A percentile compares a stretch with the other conserved stretches of the same genome.
Evolutionary conservation across 257 asterid genomes (phyloP).

Genomic region (Nicotiana benthamiana): DNA sequence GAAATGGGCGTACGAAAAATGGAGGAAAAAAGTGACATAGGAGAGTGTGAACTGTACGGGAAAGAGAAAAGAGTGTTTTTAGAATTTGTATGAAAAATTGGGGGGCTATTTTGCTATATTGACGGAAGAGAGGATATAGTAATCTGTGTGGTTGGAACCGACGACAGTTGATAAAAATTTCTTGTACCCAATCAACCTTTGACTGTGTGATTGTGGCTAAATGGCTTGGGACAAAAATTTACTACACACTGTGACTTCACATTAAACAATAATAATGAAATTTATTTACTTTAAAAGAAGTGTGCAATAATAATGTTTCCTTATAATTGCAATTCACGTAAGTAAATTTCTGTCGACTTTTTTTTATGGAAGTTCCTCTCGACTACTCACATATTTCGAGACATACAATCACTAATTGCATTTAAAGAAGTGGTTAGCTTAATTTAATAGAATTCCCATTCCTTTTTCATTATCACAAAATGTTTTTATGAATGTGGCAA

Average conservation of each 20-base stretch:
- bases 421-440: too few relatives aligned
- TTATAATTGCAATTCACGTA: too few relatives aligned
- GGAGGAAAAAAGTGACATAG: slow-evolving; percentile 12
- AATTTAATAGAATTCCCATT: too few relatives aligned
- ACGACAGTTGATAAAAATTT: slow-evolving; percentile 5
- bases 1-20: background rate
- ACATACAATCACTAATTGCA: too few relatives aligned
- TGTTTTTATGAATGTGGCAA: too few relatives aligned
- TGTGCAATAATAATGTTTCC: too few relatives aligned
- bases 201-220: background rate
- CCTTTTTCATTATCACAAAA: too few relatives aligned
- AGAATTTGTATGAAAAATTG: slow-evolving; percentile 11
- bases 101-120: slow-evolving; percentile 24
- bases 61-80: background rate
- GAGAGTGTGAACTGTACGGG: slow-evolving; percentile 8
- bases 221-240: background rate
- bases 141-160: slow-evolving; percentile 11
- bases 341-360: too few relatives aligned
- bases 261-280: too few relatives aligned
- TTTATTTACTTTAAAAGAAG: too few relatives aligned
- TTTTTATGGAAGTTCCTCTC: too few relatives aligned
- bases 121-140: slow-evolving; percentile 25
- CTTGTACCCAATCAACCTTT: background rate
- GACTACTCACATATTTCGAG: too few relatives aligned
- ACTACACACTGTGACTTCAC: background rate